phyloP scores from a whole-genome alignment of 495 filamentous ascomycete genomes.

The Penicillium crystallinum region DNA sequence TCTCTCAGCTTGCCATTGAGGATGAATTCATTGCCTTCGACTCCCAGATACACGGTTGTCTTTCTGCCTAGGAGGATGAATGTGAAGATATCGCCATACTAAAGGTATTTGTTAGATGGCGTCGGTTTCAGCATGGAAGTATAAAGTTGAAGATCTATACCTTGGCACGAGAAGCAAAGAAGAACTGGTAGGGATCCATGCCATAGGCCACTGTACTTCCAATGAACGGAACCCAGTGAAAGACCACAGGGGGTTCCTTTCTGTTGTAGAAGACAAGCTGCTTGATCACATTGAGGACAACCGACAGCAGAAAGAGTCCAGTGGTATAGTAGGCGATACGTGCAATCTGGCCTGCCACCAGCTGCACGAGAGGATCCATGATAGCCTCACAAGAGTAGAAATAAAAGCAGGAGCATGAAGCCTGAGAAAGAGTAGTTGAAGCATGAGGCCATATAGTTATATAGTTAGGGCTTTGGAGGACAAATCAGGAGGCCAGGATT shows the following conservation, averaged over 20 bases:
- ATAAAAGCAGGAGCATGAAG: not conserved
- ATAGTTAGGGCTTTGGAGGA: conserved; percentile 5
- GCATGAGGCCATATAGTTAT: conserved; percentile 1
- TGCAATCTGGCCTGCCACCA: conserved; percentile 21
- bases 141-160: conserved; percentile 34
- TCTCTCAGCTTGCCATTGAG: conserved; percentile 80
- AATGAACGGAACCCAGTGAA: conserved; percentile 77
- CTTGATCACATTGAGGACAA: conserved; percentile 60
- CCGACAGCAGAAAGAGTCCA: conserved; percentile 35
- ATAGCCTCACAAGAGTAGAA: not conserved
- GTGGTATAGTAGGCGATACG: conserved; percentile 21
- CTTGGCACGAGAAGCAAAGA: conserved; percentile 63
- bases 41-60: conserved; percentile 70
- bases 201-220: conserved; percentile 78
- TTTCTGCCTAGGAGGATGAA: conserved; percentile 72
- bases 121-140: not conserved
- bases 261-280: conserved; percentile 67
- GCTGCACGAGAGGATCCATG: conserved; percentile 19
- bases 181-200: conserved; percentile 78
- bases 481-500: conserved; percentile 19
- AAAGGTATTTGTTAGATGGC: conserved; percentile 4
- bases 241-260: conserved; percentile 74
- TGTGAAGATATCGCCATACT: conserved; percentile 79
- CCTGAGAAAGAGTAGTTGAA: not conserved
- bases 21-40: conserved; percentile 81